These are phyloP conservation scores for Solanum raphanifolium DNA, from an alignment of 257 asterid species.

Conservation along the genomic window DNA sequence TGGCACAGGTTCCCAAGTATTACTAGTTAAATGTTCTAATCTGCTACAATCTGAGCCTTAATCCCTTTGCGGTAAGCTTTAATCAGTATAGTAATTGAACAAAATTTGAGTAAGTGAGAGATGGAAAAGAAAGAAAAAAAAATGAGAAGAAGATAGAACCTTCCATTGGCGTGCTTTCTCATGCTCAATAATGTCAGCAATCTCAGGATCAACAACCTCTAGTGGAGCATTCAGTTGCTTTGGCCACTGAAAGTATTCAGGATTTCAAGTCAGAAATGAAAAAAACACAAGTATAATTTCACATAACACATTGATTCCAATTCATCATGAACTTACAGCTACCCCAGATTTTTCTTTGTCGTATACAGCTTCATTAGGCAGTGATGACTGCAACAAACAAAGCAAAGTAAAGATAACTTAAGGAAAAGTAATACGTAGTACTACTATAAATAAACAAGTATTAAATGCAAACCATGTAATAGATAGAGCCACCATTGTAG, in stretches of 20 bases:
- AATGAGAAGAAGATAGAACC: slow-evolving; percentile 23
- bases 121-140: background rate
- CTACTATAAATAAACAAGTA: background rate
- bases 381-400: slow-evolving; percentile 47
- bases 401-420: background rate
- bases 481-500: slow-evolving; percentile 45
- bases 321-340: slow-evolving; percentile 32
- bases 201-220: slow-evolving; percentile 78
- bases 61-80: background rate
- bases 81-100: background rate
- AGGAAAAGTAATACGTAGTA: background rate
- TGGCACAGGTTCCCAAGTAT: background rate
- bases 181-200: slow-evolving; percentile 80
- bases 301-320: background rate
- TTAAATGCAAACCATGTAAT: slow-evolving; percentile 43
- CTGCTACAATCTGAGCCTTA: background rate
- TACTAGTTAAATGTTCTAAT: background rate
- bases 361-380: slow-evolving; percentile 63
- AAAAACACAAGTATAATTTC: background rate
- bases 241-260: slow-evolving; percentile 44
- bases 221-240: slow-evolving; percentile 71
- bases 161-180: slow-evolving; percentile 98
- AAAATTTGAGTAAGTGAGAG: background rate
- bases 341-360: slow-evolving; percentile 72
- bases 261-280: background rate